Base-by-base conservation (phyloP, 2,329 filamentous ascomycete genomes). In the Aspergillus ruber region DNA sequence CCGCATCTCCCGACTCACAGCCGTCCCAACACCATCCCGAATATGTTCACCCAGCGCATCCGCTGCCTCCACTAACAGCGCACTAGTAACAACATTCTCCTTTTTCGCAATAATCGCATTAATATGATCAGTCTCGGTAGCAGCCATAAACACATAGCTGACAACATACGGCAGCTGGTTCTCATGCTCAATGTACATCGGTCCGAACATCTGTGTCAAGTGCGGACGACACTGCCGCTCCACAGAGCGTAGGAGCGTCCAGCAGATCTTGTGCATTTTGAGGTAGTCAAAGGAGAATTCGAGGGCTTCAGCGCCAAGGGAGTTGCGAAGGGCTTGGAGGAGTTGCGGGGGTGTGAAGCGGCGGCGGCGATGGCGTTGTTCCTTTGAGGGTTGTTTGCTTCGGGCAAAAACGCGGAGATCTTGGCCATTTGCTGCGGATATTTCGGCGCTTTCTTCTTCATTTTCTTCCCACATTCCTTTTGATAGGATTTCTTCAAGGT, bases 251-350 rank as follows among this genome's bases (percentile, higher is more conserved):
- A 77, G 62, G 2, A 73, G 42, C 12, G 49, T 50, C 71, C 71
- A 76, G 58, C 67, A 71, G 21, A 48, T 45, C 3, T 65, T 17
- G 63, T 75, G 74, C 49, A 77, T 53, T 4, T 41, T 12, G 25
- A 74, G 51, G 46, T 73, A 72, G n/a, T 73, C 69, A 43, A 74
- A 71, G 0, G 82, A 51, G 4, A 73, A 44, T 49, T 72, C 67
- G 6, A 17, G 17, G 17, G n/a, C n/a, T 18, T 38, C 1, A 67
- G 3, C 56, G 1, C 71, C 54, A 2, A 76, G 58, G 0, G 66
- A 57, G 9, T 64, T 49, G 2, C 56, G 52, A 2, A 75, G 59
- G 3, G 49, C 45, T 38, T 57, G 42, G 54, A 38, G 35, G 0
- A 74, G 62, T 17, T 65, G 47, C 2, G 46, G 43, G 2, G 47